Conservation (phyloP, 73 alveolate genomes). For the Paramecium tetraurelia region DNA sequence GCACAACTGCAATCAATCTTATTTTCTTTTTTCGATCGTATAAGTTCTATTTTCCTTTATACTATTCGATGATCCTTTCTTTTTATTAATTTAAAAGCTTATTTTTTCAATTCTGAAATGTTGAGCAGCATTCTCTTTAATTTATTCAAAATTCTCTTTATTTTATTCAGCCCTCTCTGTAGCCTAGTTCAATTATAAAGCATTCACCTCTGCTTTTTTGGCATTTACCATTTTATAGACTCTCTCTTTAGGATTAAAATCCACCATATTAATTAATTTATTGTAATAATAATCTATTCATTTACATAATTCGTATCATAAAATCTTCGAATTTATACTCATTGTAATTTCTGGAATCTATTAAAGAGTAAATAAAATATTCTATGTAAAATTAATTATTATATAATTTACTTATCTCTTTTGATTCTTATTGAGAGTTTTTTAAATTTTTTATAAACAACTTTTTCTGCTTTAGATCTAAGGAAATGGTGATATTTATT, state of each 20-base stretch:
- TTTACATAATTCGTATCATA: not conserved
- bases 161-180: constrained; percentile 55
- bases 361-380: not conserved
- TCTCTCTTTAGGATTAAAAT: constrained; percentile 58
- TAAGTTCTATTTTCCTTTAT: constrained; percentile 42
- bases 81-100: constrained; percentile 45
- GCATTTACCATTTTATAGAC: constrained; percentile 58
- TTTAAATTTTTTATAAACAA: not conserved
- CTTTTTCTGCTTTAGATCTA: not conserved
- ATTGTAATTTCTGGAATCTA: not conserved
- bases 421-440: not conserved
- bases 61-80: constrained; percentile 53
- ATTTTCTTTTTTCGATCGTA: constrained; percentile 35
- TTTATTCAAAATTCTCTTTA: constrained; percentile 52
- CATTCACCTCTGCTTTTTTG: constrained; percentile 41
- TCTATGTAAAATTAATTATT: not conserved
- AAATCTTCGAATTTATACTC: not conserved
- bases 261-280: constrained; percentile 41
- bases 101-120: constrained; percentile 52
- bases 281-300: not conserved
- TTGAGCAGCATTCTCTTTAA: constrained; percentile 57
- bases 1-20: constrained; percentile 58
- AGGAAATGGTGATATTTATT: not conserved
- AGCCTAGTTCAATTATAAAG: not conserved
- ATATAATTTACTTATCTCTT: not conserved